A percentile compares a stretch with the other conserved stretches of the same genome.
Evolutionary conservation across 371 early-diverging fungal genomes (phyloP).

Genomic region (Parasitella parasitica): DNA sequence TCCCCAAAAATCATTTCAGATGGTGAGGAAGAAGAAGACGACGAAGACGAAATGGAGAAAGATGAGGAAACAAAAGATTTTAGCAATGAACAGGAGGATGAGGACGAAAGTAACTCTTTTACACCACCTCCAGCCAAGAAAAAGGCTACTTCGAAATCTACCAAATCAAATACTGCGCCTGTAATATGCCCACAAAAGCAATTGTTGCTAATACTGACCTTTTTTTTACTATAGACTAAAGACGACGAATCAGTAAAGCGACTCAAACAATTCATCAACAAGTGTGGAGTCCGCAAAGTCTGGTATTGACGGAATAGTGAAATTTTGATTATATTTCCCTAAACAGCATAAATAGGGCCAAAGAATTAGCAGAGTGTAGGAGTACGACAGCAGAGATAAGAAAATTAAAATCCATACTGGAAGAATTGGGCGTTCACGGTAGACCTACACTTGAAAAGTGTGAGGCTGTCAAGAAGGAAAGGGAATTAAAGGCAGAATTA

Average conservation of each 20-base stretch:
- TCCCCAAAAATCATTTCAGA: neutral
- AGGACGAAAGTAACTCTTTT: neutral
- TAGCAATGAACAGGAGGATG: constrained; percentile 8
- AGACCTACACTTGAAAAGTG: constrained; percentile 49
- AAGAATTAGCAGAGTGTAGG: constrained; percentile 32
- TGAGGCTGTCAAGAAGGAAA: constrained; percentile 37
- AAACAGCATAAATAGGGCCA: no score
- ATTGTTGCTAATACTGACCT: neutral
- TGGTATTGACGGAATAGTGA: constrained; percentile 17
- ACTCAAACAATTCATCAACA: constrained; percentile 37
- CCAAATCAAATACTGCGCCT: neutral
- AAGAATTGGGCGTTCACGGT: constrained; percentile 29
- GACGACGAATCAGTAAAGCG: constrained; percentile 42
- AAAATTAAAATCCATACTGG: constrained; percentile 18
- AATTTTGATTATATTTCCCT: no score
- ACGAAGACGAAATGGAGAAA: neutral
- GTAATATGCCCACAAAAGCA: neutral
- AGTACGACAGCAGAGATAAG: constrained; percentile 15
- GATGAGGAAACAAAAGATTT: constrained; percentile 6
- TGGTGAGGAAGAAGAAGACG: neutral
- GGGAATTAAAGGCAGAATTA: constrained; percentile 43
- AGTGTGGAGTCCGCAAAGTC: constrained; percentile 49
- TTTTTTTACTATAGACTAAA: neutral
- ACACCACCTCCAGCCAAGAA: neutral
- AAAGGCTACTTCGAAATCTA: neutral